These are phyloP conservation scores for Acrocalymma vagum DNA, from an alignment of 2,329 filamentous ascomycete species.

Conservation along the genomic window DNA sequence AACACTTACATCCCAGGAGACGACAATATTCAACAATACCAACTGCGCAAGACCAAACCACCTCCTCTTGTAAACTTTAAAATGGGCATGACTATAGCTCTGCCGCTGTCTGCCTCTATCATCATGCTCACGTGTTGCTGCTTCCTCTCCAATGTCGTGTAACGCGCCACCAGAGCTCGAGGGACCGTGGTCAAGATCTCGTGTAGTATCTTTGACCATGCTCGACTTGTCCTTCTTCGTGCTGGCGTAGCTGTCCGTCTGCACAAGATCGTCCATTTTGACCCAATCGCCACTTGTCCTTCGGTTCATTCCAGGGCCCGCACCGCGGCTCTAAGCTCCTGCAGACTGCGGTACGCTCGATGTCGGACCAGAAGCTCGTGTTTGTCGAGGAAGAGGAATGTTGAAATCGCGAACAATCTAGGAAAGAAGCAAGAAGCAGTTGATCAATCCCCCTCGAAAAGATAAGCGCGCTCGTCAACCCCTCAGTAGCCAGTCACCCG, in stretches of 20 bases:
- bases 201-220: conserved; percentile 6
- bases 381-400: no score
- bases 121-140: neutral
- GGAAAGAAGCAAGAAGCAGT: no score
- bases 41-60: conserved; percentile 89
- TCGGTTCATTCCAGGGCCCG: conserved; percentile 1
- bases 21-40: conserved; percentile 87
- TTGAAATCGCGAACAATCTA: no score
- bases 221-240: conserved; percentile 21
- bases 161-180: conserved; percentile 3
- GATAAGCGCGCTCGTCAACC: no score
- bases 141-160: conserved; percentile 10
- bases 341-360: no score
- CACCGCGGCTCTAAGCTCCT: no score
- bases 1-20: conserved; percentile 89
- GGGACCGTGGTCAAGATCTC: conserved; percentile 2
- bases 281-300: conserved; percentile 20
- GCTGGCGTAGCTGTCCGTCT: conserved; percentile 16
- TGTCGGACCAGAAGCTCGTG: no score
- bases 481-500: no score
- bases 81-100: conserved; percentile 43
- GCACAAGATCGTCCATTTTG: conserved; percentile 29
- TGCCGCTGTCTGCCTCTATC: conserved; percentile 15
- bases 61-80: conserved; percentile 78
- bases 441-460: no score